These are phyloP conservation scores for Hypoxylon fuscum DNA, from an alignment of 495 filamentous ascomycete genomes.

Conservation along the genomic window DNA sequence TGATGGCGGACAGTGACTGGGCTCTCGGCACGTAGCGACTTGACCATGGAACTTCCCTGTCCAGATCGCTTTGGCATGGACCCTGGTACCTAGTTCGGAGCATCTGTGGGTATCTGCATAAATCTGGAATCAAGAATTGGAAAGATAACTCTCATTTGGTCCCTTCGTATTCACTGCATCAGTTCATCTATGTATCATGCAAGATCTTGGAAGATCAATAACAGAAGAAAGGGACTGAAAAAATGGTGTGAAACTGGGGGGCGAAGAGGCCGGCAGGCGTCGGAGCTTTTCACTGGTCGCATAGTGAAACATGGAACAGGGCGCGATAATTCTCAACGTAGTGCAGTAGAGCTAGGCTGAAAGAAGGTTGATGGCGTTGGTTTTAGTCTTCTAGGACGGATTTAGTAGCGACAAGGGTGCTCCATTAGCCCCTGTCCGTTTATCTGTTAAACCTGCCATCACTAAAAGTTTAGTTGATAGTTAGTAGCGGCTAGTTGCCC, in stretches of 20 bases:
- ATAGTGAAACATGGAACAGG: slow-evolving; percentile 23
- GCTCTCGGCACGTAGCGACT: slow-evolving; percentile 29
- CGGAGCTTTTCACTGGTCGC: slow-evolving; percentile 13
- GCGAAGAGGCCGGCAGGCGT: slow-evolving; percentile 6
- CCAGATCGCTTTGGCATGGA: neutral
- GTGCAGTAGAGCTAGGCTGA: neutral
- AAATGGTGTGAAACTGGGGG: slow-evolving; percentile 11
- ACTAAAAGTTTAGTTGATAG: slow-evolving; percentile 16
- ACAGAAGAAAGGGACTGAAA: neutral
- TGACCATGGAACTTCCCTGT: slow-evolving; percentile 15
- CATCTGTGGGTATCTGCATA: slow-evolving; percentile 1
- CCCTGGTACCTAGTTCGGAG: neutral
- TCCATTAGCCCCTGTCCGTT: neutral
- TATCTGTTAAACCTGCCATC: neutral
- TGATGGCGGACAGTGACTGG: slow-evolving; percentile 18
- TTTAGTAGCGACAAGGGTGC: neutral
- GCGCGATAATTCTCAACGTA: neutral
- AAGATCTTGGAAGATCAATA: too few species aligned
- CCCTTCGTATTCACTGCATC: too few species aligned
- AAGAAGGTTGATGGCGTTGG: slow-evolving; percentile 6
- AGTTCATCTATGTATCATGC: too few species aligned
- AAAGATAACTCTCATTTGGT: too few species aligned
- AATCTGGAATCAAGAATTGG: too few species aligned
- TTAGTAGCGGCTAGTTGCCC: neutral
- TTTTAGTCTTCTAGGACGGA: neutral